Base-by-base conservation (phyloP, 805 yeast species). In the Schwanniomyces vanrijiae region DNA sequence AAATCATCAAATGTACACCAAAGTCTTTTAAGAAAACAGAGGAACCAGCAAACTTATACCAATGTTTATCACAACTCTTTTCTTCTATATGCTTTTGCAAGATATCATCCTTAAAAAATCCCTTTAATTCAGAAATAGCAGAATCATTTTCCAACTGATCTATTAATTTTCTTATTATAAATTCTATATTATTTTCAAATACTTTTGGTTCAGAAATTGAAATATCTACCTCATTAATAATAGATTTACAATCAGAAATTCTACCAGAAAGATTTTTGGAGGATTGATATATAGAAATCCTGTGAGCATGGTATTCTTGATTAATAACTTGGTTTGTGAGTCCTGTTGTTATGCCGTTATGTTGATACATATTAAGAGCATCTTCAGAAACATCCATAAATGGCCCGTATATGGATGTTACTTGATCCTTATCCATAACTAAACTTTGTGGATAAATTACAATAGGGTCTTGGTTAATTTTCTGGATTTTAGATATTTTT, bases 31-130 rank as follows among this genome's bases (percentile, higher is more conserved):
- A 51, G 64, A 64, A 67, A 2, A 64, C 66, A 2, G 66, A 58
- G 8, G 71, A 57, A 0, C 72, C 72, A 2, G 62, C 65, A 45
- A 66, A 60, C 37, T 64, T 56, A 41, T 55, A 58, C 73, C 73
- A 68, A 44, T 62, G 58, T 19, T 56, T 48, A 10, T 55, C 52
- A 10, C 49, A 33, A 1, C 43, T 40, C 5, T 44, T 31, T 10
- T 42, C 29, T 26, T 45, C 29, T 6, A 55, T 25, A 14, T 51
- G 53, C 9, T 47, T 43, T 3, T 48, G 45, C 20, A 54, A 31
- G 16, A 14, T 6, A 28, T 50, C 51, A 20, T 33, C 38, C 20
- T 21, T 37, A 40, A 46, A 46, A 34, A 46, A 42, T 3, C n/a
- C 37, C 26, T 20, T 14, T 21, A 46, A 20, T 33, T 46, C 50